Base-by-base conservation (phyloP, 1,139 yeast genomes). In the Nakaseomyces bracarensis region DNA sequence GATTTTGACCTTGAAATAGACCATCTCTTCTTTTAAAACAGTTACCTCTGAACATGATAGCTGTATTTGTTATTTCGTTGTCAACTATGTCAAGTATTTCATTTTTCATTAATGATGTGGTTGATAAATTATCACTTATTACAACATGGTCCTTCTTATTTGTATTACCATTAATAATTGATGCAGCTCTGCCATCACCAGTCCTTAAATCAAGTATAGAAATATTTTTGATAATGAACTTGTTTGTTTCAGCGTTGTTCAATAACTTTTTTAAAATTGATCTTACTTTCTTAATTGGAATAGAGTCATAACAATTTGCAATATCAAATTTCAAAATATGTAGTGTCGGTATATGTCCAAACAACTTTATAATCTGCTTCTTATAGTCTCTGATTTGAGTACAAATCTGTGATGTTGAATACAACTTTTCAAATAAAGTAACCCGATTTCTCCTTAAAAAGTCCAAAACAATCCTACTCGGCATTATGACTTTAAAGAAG, bases 1-100 rank as follows among this genome's bases (percentile, higher is more conserved):
- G 62, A 1, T 82, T 77, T 6, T 86, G 77, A 0, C 98, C 98
- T 62, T 91, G 98, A 42, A 83, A 91, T 0, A 91, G 72, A 0
- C 98, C 98, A 9, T 68, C 63, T 31, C 64, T 71, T 45, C 95
- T 68, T 21, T 61, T 59, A 48, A 63, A 76, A 3, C 65, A 61
- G 2, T 52, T 52, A 0, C 57, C 56, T 3, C 62, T 60, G 1
- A 68, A 57, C 27, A 53, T 56, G 1, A 79, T 55, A 0, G 67
- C 57, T 0, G 75, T 67, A 7, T 62, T 52, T 3, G 53, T 54
- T 21, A 78, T 49, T 45, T 77, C 80, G 7, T 58, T 58, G 28
- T 57, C 48, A 2, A 74, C 53, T 11, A 66, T 52, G 0, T 54
- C 44, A 6, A 65, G 5, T 1, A 70, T 48, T 21, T 70, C 68